Base-by-base conservation (phyloP, 495 filamentous ascomycete genomes). In the Chaetomium fimeti region DNA sequence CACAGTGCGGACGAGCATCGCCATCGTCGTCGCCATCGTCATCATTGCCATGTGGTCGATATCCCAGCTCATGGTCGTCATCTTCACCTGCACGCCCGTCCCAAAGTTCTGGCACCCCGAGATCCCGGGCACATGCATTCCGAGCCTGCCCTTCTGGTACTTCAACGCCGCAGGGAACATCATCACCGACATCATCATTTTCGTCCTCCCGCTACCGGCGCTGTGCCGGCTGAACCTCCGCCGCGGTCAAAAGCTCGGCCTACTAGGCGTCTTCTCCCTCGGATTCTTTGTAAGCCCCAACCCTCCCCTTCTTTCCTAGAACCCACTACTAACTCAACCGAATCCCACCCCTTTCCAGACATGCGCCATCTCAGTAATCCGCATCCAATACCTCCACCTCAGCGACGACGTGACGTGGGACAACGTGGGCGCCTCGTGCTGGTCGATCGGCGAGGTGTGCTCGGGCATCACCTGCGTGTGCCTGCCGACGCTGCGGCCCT, bases 371-470 rank as follows among this genome's bases (percentile, higher is more conserved):
- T 85, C 83, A 1, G 78, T 87, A 36, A 81, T 85, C 64, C 81
- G 80, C 57, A 79, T 86, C 65, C 73, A 81, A 22, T 78, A 78
- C 76, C 71, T 81, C 71, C 28, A 83, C 64, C 69, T 79, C 45
- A 78, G 77, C 43, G 69, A 65, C 2, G 83, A 85, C 57, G 75
- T 78, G 59, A 83, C 83, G 5, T 83, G 82, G 70, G 81, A 87
- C 65, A 86, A 84, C 69, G 80, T 86, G 49, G 79, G 80, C 53
- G 79, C 82, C 1, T 85, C 84, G 0, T 82, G 80, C 62, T 88
- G 85, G 85, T 83, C 82, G 20, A 78, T 79, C 51, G 73, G 82
- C 48, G 84, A 88, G 73, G 77, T 84, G 40, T 84, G 80, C 71
- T 81, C 80, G 0, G 86, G 82, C 36, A 84, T 87, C 43, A 82